Base-by-base conservation (phyloP, 495 filamentous ascomycete species). In the Amphirosellinia nigrospora region DNA sequence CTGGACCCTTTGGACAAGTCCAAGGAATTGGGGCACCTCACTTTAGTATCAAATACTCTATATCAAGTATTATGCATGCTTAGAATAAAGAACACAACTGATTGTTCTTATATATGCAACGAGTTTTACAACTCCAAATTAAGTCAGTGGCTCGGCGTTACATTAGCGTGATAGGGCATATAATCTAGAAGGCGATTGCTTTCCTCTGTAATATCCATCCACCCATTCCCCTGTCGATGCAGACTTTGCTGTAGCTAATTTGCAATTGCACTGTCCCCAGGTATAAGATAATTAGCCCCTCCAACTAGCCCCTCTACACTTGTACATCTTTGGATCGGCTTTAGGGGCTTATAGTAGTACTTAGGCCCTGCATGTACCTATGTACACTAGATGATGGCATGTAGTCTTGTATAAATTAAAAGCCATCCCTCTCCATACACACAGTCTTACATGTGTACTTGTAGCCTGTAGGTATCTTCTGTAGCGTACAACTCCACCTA, bases 1-100 rank as follows among this genome's bases (percentile, higher is more conserved):
- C 36, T 23, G 58, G 58, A 61, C 36, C 4, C 61, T 23, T 50
- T 64, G 30, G 61, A 64, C 3, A 53, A 32, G 23, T 28, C 63
- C 6, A 70, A 21, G 19, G n/a, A 53, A 50, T 10, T 30, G 26
- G 59, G 46, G 30, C 43, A 56, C 50, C 59, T 64, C 21, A 50
- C 59, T 45, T 50, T 26, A 66, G 64, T 66, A 66, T 43, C 26
- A 66, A 56, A 59, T 60, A 68, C 53, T 59, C 34, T 48, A 26
- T 68, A 50, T 34, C 23, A 48, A 55, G 28, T 59, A 56, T 38
- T 34, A 59, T 59, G 41, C 38, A 46, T 59, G 19, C 65, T 30
- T 45, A 58, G 38, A 43, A 43, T 41, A 45, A 21, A 61, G 32
- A 61, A 52, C 53, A 56, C n/a, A n/a, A n/a, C n/a, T 1, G 15